Percentiles rank a stretch among this genome's conserved stretches.
Evolutionary conservation across 352 stramenopile genomes (phyloP).

Genomic region (Phytophthora capsici): DNA sequence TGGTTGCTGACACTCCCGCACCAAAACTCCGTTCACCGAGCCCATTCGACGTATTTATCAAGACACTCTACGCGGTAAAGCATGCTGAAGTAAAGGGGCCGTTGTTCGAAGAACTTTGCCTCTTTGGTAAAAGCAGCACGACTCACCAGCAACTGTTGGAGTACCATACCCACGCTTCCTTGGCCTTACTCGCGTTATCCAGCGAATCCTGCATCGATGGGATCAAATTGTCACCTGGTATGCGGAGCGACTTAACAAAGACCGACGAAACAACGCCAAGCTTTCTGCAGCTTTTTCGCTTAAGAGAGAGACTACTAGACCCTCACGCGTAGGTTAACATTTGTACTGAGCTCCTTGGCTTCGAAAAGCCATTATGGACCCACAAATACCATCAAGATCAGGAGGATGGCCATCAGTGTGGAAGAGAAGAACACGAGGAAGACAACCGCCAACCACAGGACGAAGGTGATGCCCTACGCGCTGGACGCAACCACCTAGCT

Average conservation of each 20-base stretch:
- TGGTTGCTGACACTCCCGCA: conserved; percentile 4
- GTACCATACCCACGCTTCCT: conserved; percentile 12
- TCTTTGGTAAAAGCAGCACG: conserved; percentile 6
- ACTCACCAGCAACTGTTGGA: conserved; percentile 6
- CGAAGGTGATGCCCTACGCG: no score
- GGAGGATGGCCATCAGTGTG: no score
- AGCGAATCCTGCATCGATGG: conserved; percentile 5
- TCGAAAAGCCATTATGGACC: no score
- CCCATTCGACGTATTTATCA: conserved; percentile 14
- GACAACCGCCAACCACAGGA: no score
- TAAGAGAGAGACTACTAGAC: conserved; percentile 6
- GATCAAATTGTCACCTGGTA: conserved; percentile 11
- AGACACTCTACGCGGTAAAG: conserved; percentile 6
- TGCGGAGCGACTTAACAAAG: neutral
- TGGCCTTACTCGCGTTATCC: conserved; percentile 1
- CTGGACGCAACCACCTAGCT: no score
- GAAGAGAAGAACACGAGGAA: no score
- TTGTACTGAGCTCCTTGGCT: no score
- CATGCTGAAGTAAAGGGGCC: conserved; percentile 11
- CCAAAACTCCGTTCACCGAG: conserved; percentile 11
- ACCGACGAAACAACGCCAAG: neutral
- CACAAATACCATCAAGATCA: no score
- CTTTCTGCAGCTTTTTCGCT: conserved; percentile 2
- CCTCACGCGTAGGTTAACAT: no score
- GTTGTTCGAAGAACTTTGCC: conserved; percentile 11